These are phyloP conservation scores for Hypoxylon sp. DNA, from an alignment of 2,329 filamentous ascomycete genomes.

Conservation along the genomic window DNA sequence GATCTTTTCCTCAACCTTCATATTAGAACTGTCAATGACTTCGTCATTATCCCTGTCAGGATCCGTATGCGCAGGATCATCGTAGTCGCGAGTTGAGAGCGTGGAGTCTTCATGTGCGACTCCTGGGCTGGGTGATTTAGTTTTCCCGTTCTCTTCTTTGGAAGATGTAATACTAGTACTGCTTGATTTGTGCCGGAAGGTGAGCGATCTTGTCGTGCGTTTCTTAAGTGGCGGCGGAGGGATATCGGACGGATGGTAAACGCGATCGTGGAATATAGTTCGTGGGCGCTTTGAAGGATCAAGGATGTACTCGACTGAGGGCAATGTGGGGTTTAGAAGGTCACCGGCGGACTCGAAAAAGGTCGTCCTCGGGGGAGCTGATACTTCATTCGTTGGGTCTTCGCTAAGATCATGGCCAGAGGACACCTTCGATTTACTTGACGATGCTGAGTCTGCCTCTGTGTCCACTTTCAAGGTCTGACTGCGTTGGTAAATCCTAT, in stretches of 20 bases:
- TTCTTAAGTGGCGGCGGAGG: constrained; percentile 79
- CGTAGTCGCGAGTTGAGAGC: constrained; percentile 62
- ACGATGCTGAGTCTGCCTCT: constrained; percentile 49
- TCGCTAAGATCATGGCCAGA: constrained; percentile 62
- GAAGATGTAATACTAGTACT: constrained; percentile 43
- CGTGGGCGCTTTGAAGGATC: constrained; percentile 84
- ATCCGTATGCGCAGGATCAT: constrained; percentile 62
- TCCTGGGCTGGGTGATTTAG: constrained; percentile 50
- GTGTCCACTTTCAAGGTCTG: constrained; percentile 73
- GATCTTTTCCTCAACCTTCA: constrained; percentile 98
- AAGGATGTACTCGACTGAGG: constrained; percentile 82
- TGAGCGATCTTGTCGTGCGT: constrained; percentile 55
- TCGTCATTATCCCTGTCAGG: constrained; percentile 60
- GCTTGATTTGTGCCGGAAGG: constrained; percentile 51
- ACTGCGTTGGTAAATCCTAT: constrained; percentile 79
- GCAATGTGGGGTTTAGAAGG: constrained; percentile 88
- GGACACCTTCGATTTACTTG: constrained; percentile 59
- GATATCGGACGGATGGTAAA: constrained; percentile 95
- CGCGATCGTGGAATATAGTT: constrained; percentile 95
- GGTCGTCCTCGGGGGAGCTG: constrained; percentile 87
- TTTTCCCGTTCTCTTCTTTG: constrained; percentile 47
- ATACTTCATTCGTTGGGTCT: constrained; percentile 58
- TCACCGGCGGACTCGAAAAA: constrained; percentile 97
- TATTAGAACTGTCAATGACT: constrained; percentile 70
- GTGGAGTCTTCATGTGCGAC: constrained; percentile 58